Percentiles rank a stretch among this genome's conserved stretches.
phyloP scores from a whole-genome alignment of 2,329 filamentous ascomycete genomes.

The Trichoderma koningiopsis region DNA sequence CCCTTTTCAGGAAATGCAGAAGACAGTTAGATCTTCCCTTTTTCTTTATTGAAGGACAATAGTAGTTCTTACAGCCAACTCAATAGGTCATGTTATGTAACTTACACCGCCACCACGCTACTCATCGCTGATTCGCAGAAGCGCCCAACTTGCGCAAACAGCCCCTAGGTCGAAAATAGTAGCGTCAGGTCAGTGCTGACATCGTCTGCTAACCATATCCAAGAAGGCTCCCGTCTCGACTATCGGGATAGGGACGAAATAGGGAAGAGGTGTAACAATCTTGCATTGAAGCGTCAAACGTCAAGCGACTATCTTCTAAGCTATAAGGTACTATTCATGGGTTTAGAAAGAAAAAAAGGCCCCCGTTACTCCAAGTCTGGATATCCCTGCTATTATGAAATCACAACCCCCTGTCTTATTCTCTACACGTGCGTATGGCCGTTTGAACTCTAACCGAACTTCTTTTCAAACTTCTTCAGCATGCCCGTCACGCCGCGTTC shows the following conservation, averaged over 20 bases:
- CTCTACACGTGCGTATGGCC: background rate
- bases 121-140: background rate
- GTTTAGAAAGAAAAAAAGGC: background rate
- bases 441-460: slow-evolving; percentile 52
- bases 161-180: slow-evolving; percentile 5
- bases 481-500: slow-evolving; percentile 72
- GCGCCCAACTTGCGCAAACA: background rate
- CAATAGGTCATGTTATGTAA: background rate
- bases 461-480: slow-evolving; percentile 79
- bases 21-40: background rate
- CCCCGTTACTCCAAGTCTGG: slow-evolving; percentile 11
- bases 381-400: slow-evolving; percentile 13
- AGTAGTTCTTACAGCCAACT: background rate
- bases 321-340: background rate
- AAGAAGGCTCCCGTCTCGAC: background rate
- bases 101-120: background rate
- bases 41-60: background rate
- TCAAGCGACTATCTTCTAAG: background rate
- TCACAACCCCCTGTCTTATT: background rate
- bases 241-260: background rate
- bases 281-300: slow-evolving; percentile 6
- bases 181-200: slow-evolving; percentile 8
- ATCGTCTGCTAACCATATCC: background rate
- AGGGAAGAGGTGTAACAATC: background rate
- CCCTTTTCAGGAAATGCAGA: background rate